Percentiles rank a stretch among this genome's conserved stretches.
These are phyloP conservation scores for Auricularia cornea DNA, from an alignment of 768 basidiomycete species.

Conservation along the genomic window DNA sequence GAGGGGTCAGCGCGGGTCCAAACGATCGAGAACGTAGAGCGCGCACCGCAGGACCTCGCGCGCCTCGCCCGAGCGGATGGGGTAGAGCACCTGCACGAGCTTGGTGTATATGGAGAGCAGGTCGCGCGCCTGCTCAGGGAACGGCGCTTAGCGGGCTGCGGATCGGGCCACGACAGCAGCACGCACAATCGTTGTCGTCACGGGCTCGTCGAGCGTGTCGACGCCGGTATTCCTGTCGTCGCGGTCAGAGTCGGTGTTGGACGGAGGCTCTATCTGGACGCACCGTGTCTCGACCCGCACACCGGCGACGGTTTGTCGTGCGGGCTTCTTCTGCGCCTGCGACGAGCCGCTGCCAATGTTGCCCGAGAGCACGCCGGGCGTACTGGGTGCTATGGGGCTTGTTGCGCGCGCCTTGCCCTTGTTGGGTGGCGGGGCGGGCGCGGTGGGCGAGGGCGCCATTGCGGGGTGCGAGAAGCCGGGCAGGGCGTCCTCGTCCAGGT, in stretches of 20 bases:
- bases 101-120: conserved; percentile 86
- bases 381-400: conserved; percentile 36
- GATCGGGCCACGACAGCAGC: conserved; percentile 4
- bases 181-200: conserved; percentile 79
- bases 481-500: conserved; percentile 73
- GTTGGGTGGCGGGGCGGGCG: conserved; percentile 39
- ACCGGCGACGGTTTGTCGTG: conserved; percentile 68
- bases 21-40: not conserved
- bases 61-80: conserved; percentile 54
- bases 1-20: not conserved
- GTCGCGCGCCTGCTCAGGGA: conserved; percentile 61
- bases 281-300: conserved; percentile 84
- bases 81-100: conserved; percentile 88
- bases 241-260: not conserved
- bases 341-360: conserved; percentile 53
- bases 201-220: conserved; percentile 89
- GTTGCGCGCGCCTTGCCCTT: conserved; percentile 67
- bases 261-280: no score
- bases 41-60: conserved; percentile 72
- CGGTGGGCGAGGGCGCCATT: conserved; percentile 28
- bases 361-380: conserved; percentile 47
- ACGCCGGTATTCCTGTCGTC: conserved; percentile 61
- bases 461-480: conserved; percentile 68
- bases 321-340: conserved; percentile 29
- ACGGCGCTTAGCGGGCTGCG: not conserved